These are phyloP conservation scores for Nannochloropsis salina DNA, from an alignment of 108 stramenopile genomes.

Conservation along the genomic window DNA sequence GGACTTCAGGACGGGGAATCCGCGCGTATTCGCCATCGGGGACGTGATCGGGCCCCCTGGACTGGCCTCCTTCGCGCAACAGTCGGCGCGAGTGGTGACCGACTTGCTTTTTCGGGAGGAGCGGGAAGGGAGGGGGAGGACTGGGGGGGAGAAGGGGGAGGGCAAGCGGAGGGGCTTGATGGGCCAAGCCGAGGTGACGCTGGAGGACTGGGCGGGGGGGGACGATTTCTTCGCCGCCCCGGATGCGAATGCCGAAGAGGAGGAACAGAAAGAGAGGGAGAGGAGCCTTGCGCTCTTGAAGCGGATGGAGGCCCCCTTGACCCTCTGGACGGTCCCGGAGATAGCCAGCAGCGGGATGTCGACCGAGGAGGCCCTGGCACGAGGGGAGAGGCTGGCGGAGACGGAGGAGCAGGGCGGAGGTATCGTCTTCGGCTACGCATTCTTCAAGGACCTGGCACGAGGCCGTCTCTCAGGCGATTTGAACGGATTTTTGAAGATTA, in stretches of 20 bases:
- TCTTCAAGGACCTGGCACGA: conserved; percentile 42
- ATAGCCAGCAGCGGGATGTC: conserved; percentile 36
- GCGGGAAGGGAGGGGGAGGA: conserved; percentile 13
- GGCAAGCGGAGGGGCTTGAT: not conserved
- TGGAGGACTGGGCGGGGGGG: conserved; percentile 21
- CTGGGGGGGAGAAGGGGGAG: not conserved
- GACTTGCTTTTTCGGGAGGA: conserved; percentile 26
- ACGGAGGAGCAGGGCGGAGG: not conserved
- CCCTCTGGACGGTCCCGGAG: conserved; percentile 48
- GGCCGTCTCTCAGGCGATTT: conserved; percentile 36
- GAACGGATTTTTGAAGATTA: conserved; percentile 40
- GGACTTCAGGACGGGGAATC: conserved; percentile 32
- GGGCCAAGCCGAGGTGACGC: conserved; percentile 24
- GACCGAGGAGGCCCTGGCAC: conserved; percentile 27
- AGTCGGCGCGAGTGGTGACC: conserved; percentile 38
- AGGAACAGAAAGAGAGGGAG: not conserved
- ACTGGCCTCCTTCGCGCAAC: conserved; percentile 39
- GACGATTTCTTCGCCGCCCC: conserved; percentile 18
- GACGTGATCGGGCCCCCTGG: conserved; percentile 44
- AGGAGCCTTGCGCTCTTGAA: not conserved
- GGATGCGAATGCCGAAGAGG: not conserved
- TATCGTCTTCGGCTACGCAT: conserved; percentile 39
- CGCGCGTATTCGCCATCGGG: conserved; percentile 35
- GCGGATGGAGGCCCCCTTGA: conserved; percentile 31
- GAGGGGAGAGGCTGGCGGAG: not conserved